Conservation (phyloP, 768 basidiomycete genomes). For the Trametes meyenii region DNA sequence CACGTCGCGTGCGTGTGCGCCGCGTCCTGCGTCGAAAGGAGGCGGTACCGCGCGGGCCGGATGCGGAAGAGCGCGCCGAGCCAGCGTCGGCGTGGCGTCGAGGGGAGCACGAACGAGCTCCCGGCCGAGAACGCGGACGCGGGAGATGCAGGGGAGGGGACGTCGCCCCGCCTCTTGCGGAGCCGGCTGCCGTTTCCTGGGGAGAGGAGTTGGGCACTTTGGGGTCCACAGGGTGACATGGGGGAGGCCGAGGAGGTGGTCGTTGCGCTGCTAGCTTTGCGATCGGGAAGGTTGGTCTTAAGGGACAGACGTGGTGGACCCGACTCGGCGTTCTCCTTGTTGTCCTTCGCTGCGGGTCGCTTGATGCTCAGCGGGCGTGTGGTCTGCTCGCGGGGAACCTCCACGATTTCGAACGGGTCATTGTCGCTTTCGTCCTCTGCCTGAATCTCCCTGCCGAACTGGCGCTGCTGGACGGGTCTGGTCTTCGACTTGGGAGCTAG, state of each 20-base stretch:
- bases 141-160: conserved; percentile 48
- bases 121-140: conserved; percentile 42
- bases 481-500: neutral
- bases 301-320: conserved; percentile 18
- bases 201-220: conserved; percentile 57
- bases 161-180: conserved; percentile 20
- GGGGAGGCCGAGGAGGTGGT: conserved; percentile 24
- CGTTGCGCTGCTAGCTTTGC: conserved; percentile 43
- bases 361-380: conserved; percentile 52
- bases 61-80: conserved; percentile 88
- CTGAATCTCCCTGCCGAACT: conserved; percentile 24
- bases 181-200: conserved; percentile 35
- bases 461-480: conserved; percentile 8
- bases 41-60: conserved; percentile 61
- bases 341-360: conserved; percentile 24
- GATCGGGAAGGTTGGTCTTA: conserved; percentile 17
- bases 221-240: conserved; percentile 34
- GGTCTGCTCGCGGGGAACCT: conserved; percentile 16
- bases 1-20: conserved; percentile 75
- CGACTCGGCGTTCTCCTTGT: conserved; percentile 61
- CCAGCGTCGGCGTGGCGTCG: conserved; percentile 61
- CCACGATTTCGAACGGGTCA: conserved; percentile 14
- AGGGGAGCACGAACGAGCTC: conserved; percentile 48
- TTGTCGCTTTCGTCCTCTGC: conserved; percentile 3
- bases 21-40: conserved; percentile 61